These are phyloP conservation scores for Yarrowia sp. DNA, from an alignment of 805 yeast genomes.

Conservation along the genomic window DNA sequence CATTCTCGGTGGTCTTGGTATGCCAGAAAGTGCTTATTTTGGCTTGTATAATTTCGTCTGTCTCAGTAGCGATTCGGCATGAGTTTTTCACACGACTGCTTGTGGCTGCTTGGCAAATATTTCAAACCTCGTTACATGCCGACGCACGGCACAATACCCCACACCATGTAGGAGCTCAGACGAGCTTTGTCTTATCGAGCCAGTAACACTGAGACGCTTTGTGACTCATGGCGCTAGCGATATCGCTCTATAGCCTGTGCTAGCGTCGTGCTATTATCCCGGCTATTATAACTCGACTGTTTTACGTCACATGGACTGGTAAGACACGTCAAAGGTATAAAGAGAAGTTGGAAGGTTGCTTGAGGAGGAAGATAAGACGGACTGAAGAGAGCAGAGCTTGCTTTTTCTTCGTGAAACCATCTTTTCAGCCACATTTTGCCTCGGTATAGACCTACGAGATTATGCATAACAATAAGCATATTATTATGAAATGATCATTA, in stretches of 20 bases:
- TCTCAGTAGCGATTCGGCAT: too few relatives aligned
- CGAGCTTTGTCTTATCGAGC: constrained; percentile 8
- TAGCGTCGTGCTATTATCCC: constrained; percentile 6
- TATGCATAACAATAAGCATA: constrained; percentile 11
- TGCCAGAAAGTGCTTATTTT: neutral
- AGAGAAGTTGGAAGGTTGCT: neutral
- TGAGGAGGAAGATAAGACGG: neutral
- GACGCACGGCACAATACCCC: constrained; percentile 15
- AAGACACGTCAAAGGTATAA: neutral
- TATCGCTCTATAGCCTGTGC: neutral
- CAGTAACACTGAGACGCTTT: neutral
- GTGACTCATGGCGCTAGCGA: neutral
- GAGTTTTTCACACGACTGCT: too few relatives aligned
- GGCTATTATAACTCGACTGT: neutral
- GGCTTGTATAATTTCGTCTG: too few relatives aligned
- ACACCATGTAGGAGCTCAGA: neutral
- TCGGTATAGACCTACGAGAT: neutral
- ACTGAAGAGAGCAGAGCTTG: neutral
- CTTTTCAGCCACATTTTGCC: too few relatives aligned
- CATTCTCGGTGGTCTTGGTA: neutral
- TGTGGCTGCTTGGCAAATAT: too few relatives aligned
- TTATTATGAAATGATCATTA: neutral
- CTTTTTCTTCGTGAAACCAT: neutral
- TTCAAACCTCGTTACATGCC: too few relatives aligned
- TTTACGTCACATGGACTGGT: constrained; percentile 4